Evolutionary conservation across 78 protist species (phyloP), one percentile per base, ranked within the genome.

Genomic region (Tieghemostelium lacteum): DNA sequence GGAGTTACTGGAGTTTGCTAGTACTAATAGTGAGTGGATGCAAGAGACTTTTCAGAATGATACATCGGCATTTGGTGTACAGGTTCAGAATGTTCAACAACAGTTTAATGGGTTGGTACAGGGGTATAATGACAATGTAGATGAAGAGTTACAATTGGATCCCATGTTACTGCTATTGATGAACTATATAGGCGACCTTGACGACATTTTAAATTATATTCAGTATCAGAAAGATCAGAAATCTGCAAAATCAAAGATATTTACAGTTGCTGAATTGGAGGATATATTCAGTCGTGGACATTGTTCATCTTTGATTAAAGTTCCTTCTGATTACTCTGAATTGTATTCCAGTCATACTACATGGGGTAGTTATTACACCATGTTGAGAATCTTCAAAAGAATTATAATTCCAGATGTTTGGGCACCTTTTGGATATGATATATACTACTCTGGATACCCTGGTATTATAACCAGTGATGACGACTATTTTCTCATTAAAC

Each of bases 381-480:
- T 52, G 0, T 36, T 52, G 14, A 22, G 91, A 24, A 70, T 69
- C 17, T 83, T 60, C 22, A 83, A 83, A 31, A 4, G 71, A 12
- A 39, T 66, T 6, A 83, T 67, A 1, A 83, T 83, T n/a, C 58
- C 55, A 42, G 66, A 34, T 26, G n/a, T n/a, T n/a, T n/a, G n/a
- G n/a, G n/a, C n/a, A n/a, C n/a, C n/a, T n/a, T n/a, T n/a, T n/a
- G n/a, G n/a, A n/a, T n/a, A n/a, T n/a, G n/a, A n/a, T n/a, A n/a
- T n/a, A n/a, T n/a, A n/a, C n/a, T n/a, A n/a, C 7, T 19, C 3
- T 20, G 16, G 61, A 19, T 88, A 88, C 37, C 76, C 93, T 19
- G 87, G 87, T 65, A 60, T 88, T 0, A 31, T 88, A 29, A 74
- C 70, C 0, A 36, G 63, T 8, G 77, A 75, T 62, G 93, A 88